phyloP scores from a whole-genome alignment of 208 protist species.

The Entamoeba dispar region DNA sequence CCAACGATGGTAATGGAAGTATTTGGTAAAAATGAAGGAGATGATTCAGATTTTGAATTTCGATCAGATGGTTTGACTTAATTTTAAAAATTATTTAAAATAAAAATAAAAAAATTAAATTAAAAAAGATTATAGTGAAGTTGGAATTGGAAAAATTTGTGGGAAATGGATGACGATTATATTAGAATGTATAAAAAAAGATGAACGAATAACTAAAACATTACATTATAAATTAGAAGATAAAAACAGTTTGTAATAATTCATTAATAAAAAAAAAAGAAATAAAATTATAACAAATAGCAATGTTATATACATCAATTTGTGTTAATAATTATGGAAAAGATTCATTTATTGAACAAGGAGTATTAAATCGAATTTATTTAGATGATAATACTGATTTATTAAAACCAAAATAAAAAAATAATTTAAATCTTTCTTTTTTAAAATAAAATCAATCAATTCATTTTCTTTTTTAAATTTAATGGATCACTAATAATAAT shows the following conservation, averaged over 20 bases:
- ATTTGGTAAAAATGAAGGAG: not conserved
- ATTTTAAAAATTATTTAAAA: not conserved
- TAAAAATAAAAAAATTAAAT: not conserved
- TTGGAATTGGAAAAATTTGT: not conserved
- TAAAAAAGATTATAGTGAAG: not conserved
- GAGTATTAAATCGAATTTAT: not conserved
- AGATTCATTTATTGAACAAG: not conserved
- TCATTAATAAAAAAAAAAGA: no score
- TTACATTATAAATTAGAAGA: not conserved
- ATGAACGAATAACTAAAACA: not conserved
- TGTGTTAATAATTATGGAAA: not conserved
- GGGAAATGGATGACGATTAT: not conserved
- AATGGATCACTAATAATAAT: not conserved
- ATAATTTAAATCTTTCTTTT: no score
- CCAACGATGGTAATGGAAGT: not conserved
- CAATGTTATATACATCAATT: not conserved
- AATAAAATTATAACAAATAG: not conserved
- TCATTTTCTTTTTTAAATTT: not conserved
- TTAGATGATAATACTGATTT: not conserved
- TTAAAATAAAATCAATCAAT: not conserved
- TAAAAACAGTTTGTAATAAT: not conserved
- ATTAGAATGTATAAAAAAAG: not conserved
- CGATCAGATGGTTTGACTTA: not conserved
- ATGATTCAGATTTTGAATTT: not conserved
- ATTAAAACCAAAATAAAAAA: not conserved